Evolutionary conservation across 768 basidiomycete species (phyloP), one percentile per base, ranked within the genome.

Genomic region (Boletus huronensis): DNA sequence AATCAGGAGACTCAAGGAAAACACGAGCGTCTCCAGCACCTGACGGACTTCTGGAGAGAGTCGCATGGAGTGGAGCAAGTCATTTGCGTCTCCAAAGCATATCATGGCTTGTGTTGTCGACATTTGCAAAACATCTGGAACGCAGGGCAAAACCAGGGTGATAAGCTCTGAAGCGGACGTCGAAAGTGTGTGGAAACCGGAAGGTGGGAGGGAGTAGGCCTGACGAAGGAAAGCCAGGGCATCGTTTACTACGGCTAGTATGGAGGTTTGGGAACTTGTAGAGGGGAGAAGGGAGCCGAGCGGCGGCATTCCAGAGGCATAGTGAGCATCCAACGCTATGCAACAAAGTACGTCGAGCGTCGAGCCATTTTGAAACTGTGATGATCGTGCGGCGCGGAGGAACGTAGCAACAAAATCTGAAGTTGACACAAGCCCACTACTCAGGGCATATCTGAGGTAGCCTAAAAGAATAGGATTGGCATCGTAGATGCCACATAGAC

Each of bases 271-370:
- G 6, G 82, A 75, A 56, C 82, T 79, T 19, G 75, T 60, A 21
- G 72, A 74, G 2, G 82, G 72, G 17, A 87, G 74, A 16, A 86
- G 68, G 6, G 86, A 85, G 8, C 82, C 81, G 3, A 79, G 67
- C 0, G 81, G 72, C 4, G 79, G 70, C 50, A 79, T 58, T 13
- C 82, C 80, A 34, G 82, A 80, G 19, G 80, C 72, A 64, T 86
- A 84, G 66, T 87, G 85, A 2, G 74, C 76, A 52, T 88, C 82
- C 46, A 90, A 72, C 5, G 81, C 83, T 25, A 84, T 74, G 39
- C 80, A 79, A 66, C 87, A 89, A 10, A 92, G 79, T 60, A 80
- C 79, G 63, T 88, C 82, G 31, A 92, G 74, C 3, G 88, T 90
- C 0, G 84, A 79, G 6, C 80, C 74, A 39, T 81, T 76, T 62